These are phyloP conservation scores for Eucalyptus urophylla DNA, from an alignment of 345 rosid species.

Conservation along the genomic window DNA sequence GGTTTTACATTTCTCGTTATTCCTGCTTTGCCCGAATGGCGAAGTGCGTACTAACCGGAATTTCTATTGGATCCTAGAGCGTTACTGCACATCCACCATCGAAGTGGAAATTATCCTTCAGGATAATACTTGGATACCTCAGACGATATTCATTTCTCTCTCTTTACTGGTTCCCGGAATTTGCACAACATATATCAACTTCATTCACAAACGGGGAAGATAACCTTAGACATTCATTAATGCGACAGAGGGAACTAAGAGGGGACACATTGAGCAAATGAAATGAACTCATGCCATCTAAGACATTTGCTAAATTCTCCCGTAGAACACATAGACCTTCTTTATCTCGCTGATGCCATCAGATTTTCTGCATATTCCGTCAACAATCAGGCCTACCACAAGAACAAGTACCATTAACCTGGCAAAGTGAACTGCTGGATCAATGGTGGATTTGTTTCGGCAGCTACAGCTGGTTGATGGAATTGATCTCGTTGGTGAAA, in stretches of 20 bases:
- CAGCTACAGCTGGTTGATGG: neutral
- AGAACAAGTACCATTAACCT: neutral
- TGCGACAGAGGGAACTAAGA: neutral
- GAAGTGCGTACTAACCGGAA: neutral
- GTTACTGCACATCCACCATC: neutral
- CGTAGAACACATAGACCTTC: accelerated
- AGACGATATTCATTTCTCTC: neutral
- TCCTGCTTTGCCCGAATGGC: neutral
- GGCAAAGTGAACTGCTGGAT: neutral
- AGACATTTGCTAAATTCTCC: neutral
- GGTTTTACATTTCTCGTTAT: neutral
- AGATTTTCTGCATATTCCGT: neutral
- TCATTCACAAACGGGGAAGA: neutral
- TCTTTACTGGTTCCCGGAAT: neutral
- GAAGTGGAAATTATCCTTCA: neutral
- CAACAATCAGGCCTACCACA: neutral
- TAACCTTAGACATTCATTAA: neutral
- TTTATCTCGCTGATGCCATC: accelerated
- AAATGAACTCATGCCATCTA: neutral
- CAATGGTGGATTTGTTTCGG: neutral
- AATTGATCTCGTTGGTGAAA: neutral
- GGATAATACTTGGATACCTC: neutral
- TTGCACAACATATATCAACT: neutral
- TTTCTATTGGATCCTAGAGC: neutral
- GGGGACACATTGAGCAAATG: neutral